Evolutionary conservation across 1,284 basidiomycete species (phyloP).

Genomic region (Trichosporon sp.): DNA sequence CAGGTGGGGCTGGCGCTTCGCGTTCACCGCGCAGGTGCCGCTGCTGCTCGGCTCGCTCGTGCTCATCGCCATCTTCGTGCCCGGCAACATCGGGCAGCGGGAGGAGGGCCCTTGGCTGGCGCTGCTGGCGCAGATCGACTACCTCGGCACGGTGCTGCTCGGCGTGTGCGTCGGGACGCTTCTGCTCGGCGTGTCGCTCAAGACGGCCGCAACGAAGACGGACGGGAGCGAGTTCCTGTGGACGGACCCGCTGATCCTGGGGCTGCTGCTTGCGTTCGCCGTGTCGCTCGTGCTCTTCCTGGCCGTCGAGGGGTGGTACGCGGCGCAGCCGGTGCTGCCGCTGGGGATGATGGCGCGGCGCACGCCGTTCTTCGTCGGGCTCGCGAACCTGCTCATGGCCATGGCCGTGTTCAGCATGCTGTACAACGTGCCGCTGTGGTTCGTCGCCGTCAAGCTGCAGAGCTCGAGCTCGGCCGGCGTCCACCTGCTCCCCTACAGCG

Average conservation of each 20-base stretch:
- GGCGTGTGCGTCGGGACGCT: slow-evolving; percentile 67
- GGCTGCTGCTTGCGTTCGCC: slow-evolving; percentile 59
- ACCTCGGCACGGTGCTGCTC: slow-evolving; percentile 71
- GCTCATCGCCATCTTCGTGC: slow-evolving; percentile 14
- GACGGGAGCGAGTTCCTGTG: slow-evolving; percentile 51
- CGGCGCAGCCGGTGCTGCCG: slow-evolving; percentile 77
- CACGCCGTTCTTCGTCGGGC: slow-evolving; percentile 70
- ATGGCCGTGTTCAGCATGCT: slow-evolving; percentile 76
- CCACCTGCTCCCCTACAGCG: slow-evolving; percentile 65
- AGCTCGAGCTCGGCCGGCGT: slow-evolving; percentile 71
- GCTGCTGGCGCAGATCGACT: slow-evolving; percentile 73
- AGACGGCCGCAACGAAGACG: slow-evolving; percentile 54
- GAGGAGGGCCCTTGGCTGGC: slow-evolving; percentile 55
- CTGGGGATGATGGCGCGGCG: slow-evolving; percentile 60
- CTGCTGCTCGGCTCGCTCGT: slow-evolving; percentile 18
- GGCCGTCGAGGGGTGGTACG: slow-evolving; percentile 64
- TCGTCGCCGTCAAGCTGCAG: slow-evolving; percentile 73
- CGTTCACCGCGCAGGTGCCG: slow-evolving; percentile 61
- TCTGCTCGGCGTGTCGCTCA: slow-evolving; percentile 71
- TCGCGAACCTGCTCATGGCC: slow-evolving; percentile 62
- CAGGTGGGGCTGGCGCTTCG: slow-evolving; percentile 63
- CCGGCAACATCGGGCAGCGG: slow-evolving; percentile 7
- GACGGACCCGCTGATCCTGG: slow-evolving; percentile 65
- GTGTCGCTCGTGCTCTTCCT: slow-evolving; percentile 61
- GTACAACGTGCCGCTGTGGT: slow-evolving; percentile 85